These are phyloP conservation scores for Francoa sonchifolia DNA, from an alignment of 441 rosid species.

Conservation along the genomic window DNA sequence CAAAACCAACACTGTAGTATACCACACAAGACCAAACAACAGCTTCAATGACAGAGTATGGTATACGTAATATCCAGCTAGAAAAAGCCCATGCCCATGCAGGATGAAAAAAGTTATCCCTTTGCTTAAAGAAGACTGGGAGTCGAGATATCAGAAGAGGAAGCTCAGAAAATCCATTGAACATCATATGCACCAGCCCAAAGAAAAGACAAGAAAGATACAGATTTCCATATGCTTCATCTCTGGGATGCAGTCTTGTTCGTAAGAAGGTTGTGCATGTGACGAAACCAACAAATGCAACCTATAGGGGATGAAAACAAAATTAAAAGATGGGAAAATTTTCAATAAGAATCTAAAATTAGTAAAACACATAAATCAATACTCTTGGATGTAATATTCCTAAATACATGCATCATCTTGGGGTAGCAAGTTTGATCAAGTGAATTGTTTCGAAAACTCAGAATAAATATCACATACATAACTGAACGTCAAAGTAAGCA, in stretches of 20 bases:
- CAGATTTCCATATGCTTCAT: constrained; percentile 51
- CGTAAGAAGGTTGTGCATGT: constrained; percentile 67
- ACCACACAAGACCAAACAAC: constrained; percentile 77
- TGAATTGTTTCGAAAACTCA: too few species aligned
- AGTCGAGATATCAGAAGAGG: constrained; percentile 73
- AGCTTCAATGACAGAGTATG: constrained; percentile 75
- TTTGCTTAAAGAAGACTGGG: constrained; percentile 84
- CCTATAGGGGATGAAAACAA: constrained; percentile 28
- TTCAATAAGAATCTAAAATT: constrained; percentile 3
- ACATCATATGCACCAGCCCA: constrained; percentile 83
- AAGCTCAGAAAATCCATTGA: constrained; percentile 79
- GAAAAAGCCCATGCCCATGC: constrained; percentile 83
- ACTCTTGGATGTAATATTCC: too few species aligned
- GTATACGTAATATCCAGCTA: constrained; percentile 72
- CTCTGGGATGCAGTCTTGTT: constrained; percentile 71
- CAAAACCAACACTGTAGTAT: constrained; percentile 74
- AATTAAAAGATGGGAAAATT: constrained; percentile 4
- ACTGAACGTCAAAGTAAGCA: too few species aligned
- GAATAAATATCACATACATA: too few species aligned
- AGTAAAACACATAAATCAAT: too few species aligned
- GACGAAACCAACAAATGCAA: constrained; percentile 71
- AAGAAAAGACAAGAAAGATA: constrained; percentile 77
- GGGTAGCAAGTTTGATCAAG: too few species aligned
- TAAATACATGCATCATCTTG: too few species aligned
- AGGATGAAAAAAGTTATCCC: constrained; percentile 84